Evolutionary conservation across 495 filamentous ascomycete species (phyloP).

Genomic region (Penicillium manginii): DNA sequence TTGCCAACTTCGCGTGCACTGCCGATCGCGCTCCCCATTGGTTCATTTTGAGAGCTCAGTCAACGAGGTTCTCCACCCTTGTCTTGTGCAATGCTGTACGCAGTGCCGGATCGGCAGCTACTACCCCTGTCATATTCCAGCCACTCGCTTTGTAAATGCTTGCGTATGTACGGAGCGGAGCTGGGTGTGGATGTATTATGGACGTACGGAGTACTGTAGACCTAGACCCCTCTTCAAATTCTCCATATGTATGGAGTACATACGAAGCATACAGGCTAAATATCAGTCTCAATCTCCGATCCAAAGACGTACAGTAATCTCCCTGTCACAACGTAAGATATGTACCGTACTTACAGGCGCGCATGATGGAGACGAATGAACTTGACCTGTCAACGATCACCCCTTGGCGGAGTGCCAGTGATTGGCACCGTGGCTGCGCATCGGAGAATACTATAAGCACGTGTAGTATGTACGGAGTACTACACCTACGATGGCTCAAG

Average conservation of each 20-base stretch:
- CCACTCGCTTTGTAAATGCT: background rate
- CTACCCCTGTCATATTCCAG: constrained; percentile 1
- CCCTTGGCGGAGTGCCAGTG: background rate
- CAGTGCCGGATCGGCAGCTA: constrained; percentile 3
- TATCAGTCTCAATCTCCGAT: too few species aligned
- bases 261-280: too few species aligned
- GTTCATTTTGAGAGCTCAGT: background rate
- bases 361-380: constrained; percentile 1
- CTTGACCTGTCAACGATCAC: constrained; percentile 3
- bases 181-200: too few species aligned
- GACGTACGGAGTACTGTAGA: background rate
- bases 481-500: background rate
- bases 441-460: background rate
- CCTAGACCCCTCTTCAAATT: too few species aligned
- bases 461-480: too few species aligned
- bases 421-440: background rate
- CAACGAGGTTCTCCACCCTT: background rate
- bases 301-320: too few species aligned
- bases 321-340: background rate
- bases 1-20: background rate
- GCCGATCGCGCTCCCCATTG: background rate
- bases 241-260: too few species aligned
- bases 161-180: background rate
- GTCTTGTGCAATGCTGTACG: background rate
- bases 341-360: background rate